Evolutionary conservation across 192 early-diverging fungal genomes (phyloP).

Genomic region (Linnemannia exigua): DNA sequence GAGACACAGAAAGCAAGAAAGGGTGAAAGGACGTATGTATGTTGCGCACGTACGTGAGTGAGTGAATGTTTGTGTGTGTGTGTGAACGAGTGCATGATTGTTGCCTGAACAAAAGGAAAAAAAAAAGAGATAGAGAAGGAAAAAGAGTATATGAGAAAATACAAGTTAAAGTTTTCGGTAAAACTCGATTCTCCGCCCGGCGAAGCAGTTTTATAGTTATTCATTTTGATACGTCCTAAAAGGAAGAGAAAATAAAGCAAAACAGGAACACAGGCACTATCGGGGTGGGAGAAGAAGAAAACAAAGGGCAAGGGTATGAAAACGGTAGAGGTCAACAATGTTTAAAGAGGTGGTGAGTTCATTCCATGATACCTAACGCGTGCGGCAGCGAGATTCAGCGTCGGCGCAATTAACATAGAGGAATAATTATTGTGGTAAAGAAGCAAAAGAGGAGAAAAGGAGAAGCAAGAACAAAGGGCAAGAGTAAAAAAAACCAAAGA

Average conservation of each 20-base stretch:
- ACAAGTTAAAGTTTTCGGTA: slow-evolving; percentile 1
- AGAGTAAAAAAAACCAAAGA: background rate
- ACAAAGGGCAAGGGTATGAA: background rate
- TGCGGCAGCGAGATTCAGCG: background rate
- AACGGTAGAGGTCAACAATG: background rate
- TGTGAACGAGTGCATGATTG: background rate
- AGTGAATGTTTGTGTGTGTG: background rate
- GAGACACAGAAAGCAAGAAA: background rate
- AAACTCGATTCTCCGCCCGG: slow-evolving; percentile 6
- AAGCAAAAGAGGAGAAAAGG: background rate
- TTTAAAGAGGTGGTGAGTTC: background rate
- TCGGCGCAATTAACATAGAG: background rate
- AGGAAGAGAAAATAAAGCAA: background rate
- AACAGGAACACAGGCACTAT: no score
- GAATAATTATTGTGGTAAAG: background rate
- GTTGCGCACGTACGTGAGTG: background rate
- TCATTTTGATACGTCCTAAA: background rate
- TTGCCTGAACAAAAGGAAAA: background rate
- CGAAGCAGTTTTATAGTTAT: background rate
- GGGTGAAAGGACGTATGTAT: background rate
- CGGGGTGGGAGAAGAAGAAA: background rate
- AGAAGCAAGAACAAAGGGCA: background rate
- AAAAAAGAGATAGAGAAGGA: background rate
- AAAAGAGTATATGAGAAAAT: background rate
- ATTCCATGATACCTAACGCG: background rate